Evolutionary conservation across 1,284 basidiomycete genomes (phyloP), one percentile per base, ranked within the genome.

Genomic region (Neolentinus lepideus): DNA sequence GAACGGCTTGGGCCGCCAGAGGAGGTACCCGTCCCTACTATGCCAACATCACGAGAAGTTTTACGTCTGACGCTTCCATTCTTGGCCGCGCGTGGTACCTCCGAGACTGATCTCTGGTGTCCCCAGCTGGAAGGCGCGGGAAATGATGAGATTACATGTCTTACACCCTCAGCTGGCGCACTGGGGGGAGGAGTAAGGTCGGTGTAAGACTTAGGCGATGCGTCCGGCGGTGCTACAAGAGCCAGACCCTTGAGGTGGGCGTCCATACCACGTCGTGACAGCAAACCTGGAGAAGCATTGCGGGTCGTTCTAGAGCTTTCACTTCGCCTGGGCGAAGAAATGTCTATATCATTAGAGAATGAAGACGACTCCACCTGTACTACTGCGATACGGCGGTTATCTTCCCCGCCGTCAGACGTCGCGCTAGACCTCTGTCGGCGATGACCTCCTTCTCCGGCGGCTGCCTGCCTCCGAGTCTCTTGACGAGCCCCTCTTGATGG

Each of bases 171-270:
- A 35, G 22, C 33, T n/a, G 81, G 77, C 21, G 75, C 73, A 36
- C 75, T 71, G n/a, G 73, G 67, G n/a, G 78, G 79, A 58, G 81
- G 76, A 9, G 77, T 74, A 53, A 80, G 67, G 58, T 77, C 73
- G 31, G 76, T 71, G 62, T 81, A 80, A 9, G 73, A 66, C 57
- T 67, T 71, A n/a, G 76, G 73, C n/a, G 78, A 75, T 61, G 79
- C 79, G 68, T 88, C 86, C 53, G 83, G 82, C 55, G 83, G 86
- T 55, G 83, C 81, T 56, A 86, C 80, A 59, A 87, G 72, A 55
- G 85, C 82, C 35, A 87, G 73, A 38, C 78, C 79, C 22, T 73
- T 69, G 22, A 83, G 70, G 60, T 73, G 72, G 54, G 74, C 66
- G 52, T 76, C 73, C 54, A 73, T 62, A n/a, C 71, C 71, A 31